phyloP scores from a whole-genome alignment of 345 rosid species.

The Linum tenue region DNA sequence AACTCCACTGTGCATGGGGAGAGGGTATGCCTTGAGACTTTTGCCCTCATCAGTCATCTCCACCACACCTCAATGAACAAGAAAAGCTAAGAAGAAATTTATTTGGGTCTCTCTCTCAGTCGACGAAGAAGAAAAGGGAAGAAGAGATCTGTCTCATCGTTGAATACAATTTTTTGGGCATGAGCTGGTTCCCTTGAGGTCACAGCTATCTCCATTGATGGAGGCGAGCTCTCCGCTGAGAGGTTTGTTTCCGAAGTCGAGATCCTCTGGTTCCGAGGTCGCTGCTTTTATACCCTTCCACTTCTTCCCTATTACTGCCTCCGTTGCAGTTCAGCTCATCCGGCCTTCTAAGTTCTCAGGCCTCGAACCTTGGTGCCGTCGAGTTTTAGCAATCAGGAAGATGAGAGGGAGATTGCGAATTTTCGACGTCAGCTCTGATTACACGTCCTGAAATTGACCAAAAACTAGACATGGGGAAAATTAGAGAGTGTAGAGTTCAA shows the following conservation, averaged over 20 bases:
- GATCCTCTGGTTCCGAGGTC: conserved; percentile 16
- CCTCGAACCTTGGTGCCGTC: conserved; percentile 40
- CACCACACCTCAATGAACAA: too few relatives aligned
- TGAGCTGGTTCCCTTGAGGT: too few relatives aligned
- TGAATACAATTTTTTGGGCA: too few relatives aligned
- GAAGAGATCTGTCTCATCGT: too few relatives aligned
- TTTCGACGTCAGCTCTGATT: conserved; percentile 47
- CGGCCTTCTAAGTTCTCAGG: conserved; percentile 31
- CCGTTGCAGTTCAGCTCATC: conserved; percentile 50
- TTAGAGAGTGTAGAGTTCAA: too few relatives aligned
- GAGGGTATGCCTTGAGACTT: too few relatives aligned
- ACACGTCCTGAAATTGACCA: conserved; percentile 22
- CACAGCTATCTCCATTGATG: conserved; percentile 45
- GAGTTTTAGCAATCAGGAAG: conserved; percentile 14
- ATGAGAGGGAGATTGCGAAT: conserved; percentile 53
- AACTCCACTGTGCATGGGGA: too few relatives aligned
- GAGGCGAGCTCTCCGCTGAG: conserved; percentile 35
- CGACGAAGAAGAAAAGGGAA: too few relatives aligned
- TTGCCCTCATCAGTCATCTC: too few relatives aligned
- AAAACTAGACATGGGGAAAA: too few relatives aligned
- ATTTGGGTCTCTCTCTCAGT: too few relatives aligned
- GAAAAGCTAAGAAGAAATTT: too few relatives aligned
- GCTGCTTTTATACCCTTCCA: conserved; percentile 20
- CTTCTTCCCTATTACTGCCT: conserved; percentile 43
- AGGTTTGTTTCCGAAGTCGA: conserved; percentile 34